A percentile compares a stretch with the other conserved stretches of the same genome.
Evolutionary conservation across 306 rosid species (phyloP).

Genomic region (Cyclanthera cordifolia): DNA sequence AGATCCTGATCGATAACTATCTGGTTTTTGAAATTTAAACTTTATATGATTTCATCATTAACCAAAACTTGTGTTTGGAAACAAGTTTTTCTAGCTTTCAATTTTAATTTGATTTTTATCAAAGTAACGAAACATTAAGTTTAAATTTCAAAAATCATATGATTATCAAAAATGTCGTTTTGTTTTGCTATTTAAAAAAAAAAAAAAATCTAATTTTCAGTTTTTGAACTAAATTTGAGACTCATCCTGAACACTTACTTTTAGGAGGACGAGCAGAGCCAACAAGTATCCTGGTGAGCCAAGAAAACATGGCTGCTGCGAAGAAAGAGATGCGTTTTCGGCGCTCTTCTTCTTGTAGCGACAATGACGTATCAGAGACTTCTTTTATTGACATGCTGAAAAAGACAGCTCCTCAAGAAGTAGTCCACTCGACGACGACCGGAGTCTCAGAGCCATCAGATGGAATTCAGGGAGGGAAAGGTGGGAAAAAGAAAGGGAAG

Average conservation of each 20-base stretch:
- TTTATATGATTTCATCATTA: too few relatives aligned
- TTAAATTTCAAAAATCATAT: too few relatives aligned
- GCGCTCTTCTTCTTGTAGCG: constrained; percentile 27
- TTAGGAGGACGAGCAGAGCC: constrained; percentile 33
- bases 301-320: constrained; percentile 18
- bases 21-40: too few relatives aligned
- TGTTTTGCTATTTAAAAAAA: too few relatives aligned
- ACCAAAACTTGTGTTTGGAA: too few relatives aligned
- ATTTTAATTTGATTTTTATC: too few relatives aligned
- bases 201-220: too few relatives aligned
- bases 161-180: too few relatives aligned
- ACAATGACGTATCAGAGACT: constrained; percentile 36
- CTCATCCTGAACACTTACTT: background rate
- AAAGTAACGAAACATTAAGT: too few relatives aligned
- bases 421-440: background rate
- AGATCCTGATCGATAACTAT: background rate
- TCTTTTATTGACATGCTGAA: constrained; percentile 45
- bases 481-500: constrained; percentile 50
- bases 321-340: constrained; percentile 31
- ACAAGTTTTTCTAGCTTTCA: too few relatives aligned
- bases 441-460: constrained; percentile 27
- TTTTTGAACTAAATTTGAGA: background rate
- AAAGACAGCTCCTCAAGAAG: constrained; percentile 27
- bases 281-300: constrained; percentile 13
- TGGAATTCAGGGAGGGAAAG: constrained; percentile 30